Evolutionary conservation across 441 rosid genomes (phyloP).

Genomic region (Capsella rubella): DNA sequence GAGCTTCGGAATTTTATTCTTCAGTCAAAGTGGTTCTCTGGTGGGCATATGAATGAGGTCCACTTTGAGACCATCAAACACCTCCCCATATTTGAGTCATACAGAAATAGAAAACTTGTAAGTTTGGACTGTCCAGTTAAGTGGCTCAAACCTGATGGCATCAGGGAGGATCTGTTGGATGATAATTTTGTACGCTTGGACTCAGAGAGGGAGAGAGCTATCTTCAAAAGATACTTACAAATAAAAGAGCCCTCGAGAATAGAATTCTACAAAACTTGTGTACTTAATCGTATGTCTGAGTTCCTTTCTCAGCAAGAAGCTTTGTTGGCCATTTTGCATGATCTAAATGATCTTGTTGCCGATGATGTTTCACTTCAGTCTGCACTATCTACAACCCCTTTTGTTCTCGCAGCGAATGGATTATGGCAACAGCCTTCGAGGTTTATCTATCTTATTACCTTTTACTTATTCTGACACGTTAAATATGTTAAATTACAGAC

Average conservation of each 20-base stretch:
- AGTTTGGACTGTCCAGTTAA: constrained; percentile 73
- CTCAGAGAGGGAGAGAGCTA: constrained; percentile 86
- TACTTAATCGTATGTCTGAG: constrained; percentile 88
- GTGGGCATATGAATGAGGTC: constrained; percentile 71
- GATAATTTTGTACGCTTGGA: constrained; percentile 92
- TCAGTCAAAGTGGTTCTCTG: constrained; percentile 96
- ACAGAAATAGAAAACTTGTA: constrained; percentile 75
- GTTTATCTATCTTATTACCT: constrained; percentile 47
- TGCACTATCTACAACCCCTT: constrained; percentile 69
- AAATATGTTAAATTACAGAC: constrained; percentile 28
- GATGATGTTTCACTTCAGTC: constrained; percentile 70
- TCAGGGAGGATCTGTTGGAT: constrained; percentile 82
- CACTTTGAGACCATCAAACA: constrained; percentile 77
- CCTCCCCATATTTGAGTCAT: constrained; percentile 94
- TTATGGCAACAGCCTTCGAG: constrained; percentile 96
- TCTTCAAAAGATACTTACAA: constrained; percentile 70
- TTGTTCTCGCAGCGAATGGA: constrained; percentile 90
- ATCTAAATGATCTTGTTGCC: constrained; percentile 75
- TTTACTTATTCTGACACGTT: constrained; percentile 27
- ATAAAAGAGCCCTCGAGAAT: constrained; percentile 78
- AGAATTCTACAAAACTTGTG: constrained; percentile 88
- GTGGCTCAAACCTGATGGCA: constrained; percentile 90
- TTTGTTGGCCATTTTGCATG: constrained; percentile 76
- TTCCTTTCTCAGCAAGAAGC: constrained; percentile 74
- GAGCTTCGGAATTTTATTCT: constrained; percentile 92